Percentiles rank a stretch among this genome's conserved stretches.
These are phyloP conservation scores for Panaeolus cyanescens DNA, from an alignment of 768 basidiomycete species.

Conservation along the genomic window DNA sequence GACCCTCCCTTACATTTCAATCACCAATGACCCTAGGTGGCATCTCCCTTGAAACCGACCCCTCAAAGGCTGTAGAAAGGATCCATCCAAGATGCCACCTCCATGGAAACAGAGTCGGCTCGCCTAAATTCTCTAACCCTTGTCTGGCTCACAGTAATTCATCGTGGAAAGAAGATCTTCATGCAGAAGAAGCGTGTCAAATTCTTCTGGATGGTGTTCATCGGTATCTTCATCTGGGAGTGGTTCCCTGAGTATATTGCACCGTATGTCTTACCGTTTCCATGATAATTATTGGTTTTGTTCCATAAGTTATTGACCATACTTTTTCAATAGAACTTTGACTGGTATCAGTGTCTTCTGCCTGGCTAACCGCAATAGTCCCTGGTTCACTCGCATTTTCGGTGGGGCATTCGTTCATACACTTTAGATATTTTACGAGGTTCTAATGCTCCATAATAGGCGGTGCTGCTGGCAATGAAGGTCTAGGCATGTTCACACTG, in stretches of 20 bases:
- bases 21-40: no score
- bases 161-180: constrained; percentile 42
- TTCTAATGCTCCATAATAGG: constrained; percentile 28
- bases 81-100: no score
- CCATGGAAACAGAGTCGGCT: no score
- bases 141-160: no score
- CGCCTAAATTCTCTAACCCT: no score
- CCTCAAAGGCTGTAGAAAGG: no score
- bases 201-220: constrained; percentile 57
- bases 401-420: constrained; percentile 29
- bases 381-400: constrained; percentile 56
- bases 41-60: no score
- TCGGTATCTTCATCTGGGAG: constrained; percentile 58
- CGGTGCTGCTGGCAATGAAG: constrained; percentile 64
- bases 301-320: neutral
- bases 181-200: constrained; percentile 55
- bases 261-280: constrained; percentile 31
- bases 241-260: constrained; percentile 55
- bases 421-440: no score
- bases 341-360: constrained; percentile 67
- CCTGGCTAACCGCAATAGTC: constrained; percentile 47
- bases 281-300: constrained; percentile 26
- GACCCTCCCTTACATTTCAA: no score
- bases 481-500: constrained; percentile 59
- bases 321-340: constrained; percentile 36